Evolutionary conservation across 352 stramenopile genomes (phyloP).

Genomic region (Pythium scleroteichum): DNA sequence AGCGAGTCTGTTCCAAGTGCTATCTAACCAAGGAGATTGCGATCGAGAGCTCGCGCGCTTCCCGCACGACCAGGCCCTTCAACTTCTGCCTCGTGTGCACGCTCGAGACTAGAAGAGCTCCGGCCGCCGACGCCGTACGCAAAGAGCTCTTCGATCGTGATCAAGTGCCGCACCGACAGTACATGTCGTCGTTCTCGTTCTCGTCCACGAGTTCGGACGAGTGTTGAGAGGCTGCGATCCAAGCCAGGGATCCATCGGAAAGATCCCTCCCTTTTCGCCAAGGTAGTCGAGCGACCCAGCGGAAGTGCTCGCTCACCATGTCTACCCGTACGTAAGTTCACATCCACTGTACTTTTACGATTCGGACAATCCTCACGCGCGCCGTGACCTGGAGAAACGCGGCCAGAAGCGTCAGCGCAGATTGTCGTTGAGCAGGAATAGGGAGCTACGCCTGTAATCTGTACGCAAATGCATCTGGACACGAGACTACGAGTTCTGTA

Average conservation of each 20-base stretch:
- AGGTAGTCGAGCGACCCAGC: too few relatives aligned
- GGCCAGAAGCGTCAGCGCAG: too few relatives aligned
- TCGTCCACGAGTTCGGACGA: neutral
- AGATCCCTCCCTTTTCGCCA: neutral
- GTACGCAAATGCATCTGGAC: too few relatives aligned
- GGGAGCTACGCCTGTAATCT: too few relatives aligned
- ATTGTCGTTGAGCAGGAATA: too few relatives aligned
- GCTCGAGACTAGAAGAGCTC: conserved; percentile 13
- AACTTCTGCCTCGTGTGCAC: conserved; percentile 25
- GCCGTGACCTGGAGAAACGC: too few relatives aligned
- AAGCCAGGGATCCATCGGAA: neutral
- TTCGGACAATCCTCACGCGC: too few relatives aligned
- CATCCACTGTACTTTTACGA: too few relatives aligned
- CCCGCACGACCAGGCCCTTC: conserved; percentile 7
- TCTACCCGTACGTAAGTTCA: too few relatives aligned
- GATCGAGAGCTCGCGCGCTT: conserved; percentile 1
- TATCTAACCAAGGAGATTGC: conserved; percentile 14
- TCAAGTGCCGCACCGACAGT: neutral
- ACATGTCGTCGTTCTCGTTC: conserved; percentile 1
- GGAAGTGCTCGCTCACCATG: too few relatives aligned
- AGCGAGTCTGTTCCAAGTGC: conserved; percentile 26
- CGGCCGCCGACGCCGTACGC: neutral
- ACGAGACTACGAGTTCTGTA: too few relatives aligned
- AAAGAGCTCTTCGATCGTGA: conserved; percentile 13
- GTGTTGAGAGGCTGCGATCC: neutral